These are phyloP conservation scores for Ampelomyces quisqualis DNA, from an alignment of 2,329 filamentous ascomycete species.

Conservation along the genomic window DNA sequence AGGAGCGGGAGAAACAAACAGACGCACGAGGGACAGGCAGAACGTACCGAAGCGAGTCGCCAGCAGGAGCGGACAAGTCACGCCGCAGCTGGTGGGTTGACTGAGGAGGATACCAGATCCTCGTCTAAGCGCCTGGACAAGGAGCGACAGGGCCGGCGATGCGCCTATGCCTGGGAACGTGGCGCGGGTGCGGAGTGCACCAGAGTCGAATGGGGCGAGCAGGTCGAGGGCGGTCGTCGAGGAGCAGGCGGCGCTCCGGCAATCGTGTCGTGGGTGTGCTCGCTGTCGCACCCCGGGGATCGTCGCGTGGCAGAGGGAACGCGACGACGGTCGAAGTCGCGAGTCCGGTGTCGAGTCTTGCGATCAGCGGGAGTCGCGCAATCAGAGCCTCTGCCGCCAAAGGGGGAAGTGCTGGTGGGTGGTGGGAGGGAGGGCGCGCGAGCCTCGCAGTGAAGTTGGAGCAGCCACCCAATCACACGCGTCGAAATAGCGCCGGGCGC, in stretches of 20 bases:
- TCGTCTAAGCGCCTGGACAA: constrained; percentile 45
- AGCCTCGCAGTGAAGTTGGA: constrained; percentile 22
- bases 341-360: background rate
- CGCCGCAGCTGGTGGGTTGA: constrained; percentile 32
- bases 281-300: background rate
- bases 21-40: constrained; percentile 17
- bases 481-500: constrained; percentile 11
- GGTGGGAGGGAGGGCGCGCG: constrained; percentile 15
- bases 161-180: constrained; percentile 31
- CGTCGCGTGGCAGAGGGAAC: background rate
- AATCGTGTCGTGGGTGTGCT: background rate
- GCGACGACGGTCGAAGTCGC: background rate
- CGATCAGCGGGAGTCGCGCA: constrained; percentile 1
- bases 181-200: constrained; percentile 26
- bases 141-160: constrained; percentile 42
- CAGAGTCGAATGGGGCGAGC: constrained; percentile 17
- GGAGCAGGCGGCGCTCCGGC: background rate
- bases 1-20: constrained; percentile 9
- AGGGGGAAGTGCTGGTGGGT: constrained; percentile 15
- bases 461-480: too few relatives aligned
- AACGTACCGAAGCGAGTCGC: constrained; percentile 36
- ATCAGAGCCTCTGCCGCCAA: constrained; percentile 25
- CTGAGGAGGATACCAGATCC: constrained; percentile 46
- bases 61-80: constrained; percentile 22
- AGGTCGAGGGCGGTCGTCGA: background rate